phyloP scores from a whole-genome alignment of 2,329 filamentous ascomycete species.

The Calonectria ilicicola region DNA sequence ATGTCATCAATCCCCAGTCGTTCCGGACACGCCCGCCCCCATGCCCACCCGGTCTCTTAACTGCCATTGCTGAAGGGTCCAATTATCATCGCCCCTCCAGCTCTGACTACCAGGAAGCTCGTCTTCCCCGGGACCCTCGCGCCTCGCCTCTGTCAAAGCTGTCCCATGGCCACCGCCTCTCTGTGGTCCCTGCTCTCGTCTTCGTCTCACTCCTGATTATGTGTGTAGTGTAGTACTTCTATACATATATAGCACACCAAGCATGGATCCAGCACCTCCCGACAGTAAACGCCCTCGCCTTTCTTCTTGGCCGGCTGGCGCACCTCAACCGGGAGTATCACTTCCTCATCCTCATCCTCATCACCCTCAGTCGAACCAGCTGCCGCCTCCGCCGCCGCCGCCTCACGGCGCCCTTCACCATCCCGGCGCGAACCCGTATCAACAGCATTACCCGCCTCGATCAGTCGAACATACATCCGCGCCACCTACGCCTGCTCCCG shows the following conservation, averaged over 20 bases:
- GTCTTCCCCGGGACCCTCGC: slow-evolving; percentile 41
- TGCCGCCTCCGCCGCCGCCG: slow-evolving; percentile 45
- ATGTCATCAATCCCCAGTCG: slow-evolving; percentile 45
- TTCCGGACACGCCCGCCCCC: slow-evolving; percentile 47
- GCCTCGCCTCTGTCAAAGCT: slow-evolving; percentile 45
- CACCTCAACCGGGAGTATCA: slow-evolving; percentile 61
- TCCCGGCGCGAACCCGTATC: slow-evolving; percentile 53
- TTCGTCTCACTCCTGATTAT: slow-evolving; percentile 51
- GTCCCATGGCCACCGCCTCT: slow-evolving; percentile 50
- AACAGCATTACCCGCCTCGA: slow-evolving; percentile 54
- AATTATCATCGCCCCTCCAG: slow-evolving; percentile 45
- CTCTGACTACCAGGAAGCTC: slow-evolving; percentile 46
- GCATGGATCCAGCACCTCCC: slow-evolving; percentile 71
- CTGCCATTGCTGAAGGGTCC: slow-evolving; percentile 45
- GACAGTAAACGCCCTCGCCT: slow-evolving; percentile 72
- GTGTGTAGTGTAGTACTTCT: slow-evolving; percentile 48
- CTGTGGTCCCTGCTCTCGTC: slow-evolving; percentile 53
- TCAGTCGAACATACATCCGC: slow-evolving; percentile 47
- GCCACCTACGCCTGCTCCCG: slow-evolving; percentile 44
- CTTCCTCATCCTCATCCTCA: slow-evolving; percentile 52
- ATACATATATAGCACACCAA: slow-evolving; percentile 55
- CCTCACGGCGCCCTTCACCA: slow-evolving; percentile 44
- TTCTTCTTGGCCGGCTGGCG: slow-evolving; percentile 60
- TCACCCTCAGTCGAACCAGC: slow-evolving; percentile 42
- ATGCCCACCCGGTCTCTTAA: slow-evolving; percentile 44